Evolutionary conservation across 371 early-diverging fungal species (phyloP), one percentile per base, ranked within the genome.

Genomic region (Mucor circinelloides): DNA sequence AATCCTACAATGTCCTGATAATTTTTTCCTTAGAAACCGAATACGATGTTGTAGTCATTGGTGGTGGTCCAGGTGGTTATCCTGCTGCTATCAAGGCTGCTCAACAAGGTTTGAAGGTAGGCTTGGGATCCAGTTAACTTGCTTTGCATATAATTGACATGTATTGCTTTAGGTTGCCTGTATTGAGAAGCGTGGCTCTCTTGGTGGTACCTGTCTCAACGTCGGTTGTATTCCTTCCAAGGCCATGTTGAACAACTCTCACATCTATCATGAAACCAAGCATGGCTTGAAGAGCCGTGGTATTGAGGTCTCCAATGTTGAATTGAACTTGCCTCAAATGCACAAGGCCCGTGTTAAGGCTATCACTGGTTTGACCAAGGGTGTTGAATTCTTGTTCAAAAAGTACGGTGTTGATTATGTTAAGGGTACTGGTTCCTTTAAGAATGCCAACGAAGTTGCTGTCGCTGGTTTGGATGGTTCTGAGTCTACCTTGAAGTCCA

Each of bases 221-320:
- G 97, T 98, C 52, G 99, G 99, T 48, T 98, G 98, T 87, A 98
- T 98, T 82, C 99, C 99, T 42, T 98, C 98, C 68, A 98, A 98
- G 86, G 93, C 99, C 64, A 91, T 98, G 78, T 89, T 98, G 77
- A 89, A 98, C 92, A 97, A 97, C 90, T 95, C 98, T 46, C 98
- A 98, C 89, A 86, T 97, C 62, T 96, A 91, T 83, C 97, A 98
- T 80, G 87, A 91, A 78, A 93, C 97, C 61, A 81, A 93, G 75
- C 97, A 98, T 78, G 94, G 93, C 36, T 91, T 97, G 70, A 89
- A 89, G 77, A 86, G 19, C 73, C 94, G 98, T 73, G 99, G 99
- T 72, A 98, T 98, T 71, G 95, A 96, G 65, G 95, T 94, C 27
- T 78, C 85, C 38, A 91, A 90, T 70, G 90, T 98, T 46, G 86